Evolutionary conservation across 2,329 filamentous ascomycete species (phyloP).

Genomic region (Fusarium multiceps): DNA sequence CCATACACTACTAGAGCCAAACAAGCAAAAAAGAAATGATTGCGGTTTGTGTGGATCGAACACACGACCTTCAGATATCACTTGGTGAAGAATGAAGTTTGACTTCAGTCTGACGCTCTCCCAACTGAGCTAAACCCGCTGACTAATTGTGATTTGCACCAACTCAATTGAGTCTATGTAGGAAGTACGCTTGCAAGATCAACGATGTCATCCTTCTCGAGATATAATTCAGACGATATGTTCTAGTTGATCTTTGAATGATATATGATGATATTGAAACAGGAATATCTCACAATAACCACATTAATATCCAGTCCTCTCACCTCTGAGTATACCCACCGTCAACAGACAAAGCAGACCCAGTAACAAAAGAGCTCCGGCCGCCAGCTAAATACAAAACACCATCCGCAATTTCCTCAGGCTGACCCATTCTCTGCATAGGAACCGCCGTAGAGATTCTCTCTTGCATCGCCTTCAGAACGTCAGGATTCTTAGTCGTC

Average conservation of each 20-base stretch:
- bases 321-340: constrained; percentile 36
- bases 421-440: constrained; percentile 45
- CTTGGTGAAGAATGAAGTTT: constrained; percentile 26
- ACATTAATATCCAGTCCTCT: background rate
- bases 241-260: too few relatives aligned
- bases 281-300: too few relatives aligned
- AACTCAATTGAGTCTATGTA: too few relatives aligned
- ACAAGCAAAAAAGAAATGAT: background rate
- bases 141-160: background rate
- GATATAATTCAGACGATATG: too few relatives aligned
- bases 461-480: constrained; percentile 46
- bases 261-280: too few relatives aligned
- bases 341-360: constrained; percentile 34
- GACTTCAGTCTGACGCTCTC: constrained; percentile 31
- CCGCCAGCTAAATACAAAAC: constrained; percentile 44
- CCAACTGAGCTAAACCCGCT: constrained; percentile 33
- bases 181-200: too few relatives aligned
- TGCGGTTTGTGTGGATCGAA: constrained; percentile 33
- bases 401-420: constrained; percentile 47
- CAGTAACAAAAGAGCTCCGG: constrained; percentile 39
- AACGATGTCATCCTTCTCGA: too few relatives aligned
- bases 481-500: constrained; percentile 44
- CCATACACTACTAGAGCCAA: background rate
- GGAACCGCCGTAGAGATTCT: constrained; percentile 39
- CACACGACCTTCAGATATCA: constrained; percentile 32